Conservation (phyloP, 1,284 basidiomycete species). For the Trichosporon ovoides region DNA sequence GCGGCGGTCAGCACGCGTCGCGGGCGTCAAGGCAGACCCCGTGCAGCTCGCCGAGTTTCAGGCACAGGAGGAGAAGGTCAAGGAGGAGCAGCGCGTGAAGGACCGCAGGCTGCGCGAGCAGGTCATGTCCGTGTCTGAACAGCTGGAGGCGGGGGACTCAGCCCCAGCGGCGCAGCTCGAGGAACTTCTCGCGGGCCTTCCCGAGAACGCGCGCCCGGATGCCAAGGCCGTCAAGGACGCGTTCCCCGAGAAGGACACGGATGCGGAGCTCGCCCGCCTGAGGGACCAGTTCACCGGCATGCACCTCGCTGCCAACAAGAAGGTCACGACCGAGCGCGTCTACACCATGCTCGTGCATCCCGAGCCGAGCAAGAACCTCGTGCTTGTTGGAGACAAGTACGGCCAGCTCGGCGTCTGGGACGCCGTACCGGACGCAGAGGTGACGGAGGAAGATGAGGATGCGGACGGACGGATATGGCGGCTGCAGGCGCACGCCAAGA, state of each 20-base stretch:
- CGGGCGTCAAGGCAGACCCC: conserved; percentile 39
- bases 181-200: not conserved
- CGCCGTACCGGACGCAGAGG: not conserved
- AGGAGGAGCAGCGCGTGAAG: conserved; percentile 31
- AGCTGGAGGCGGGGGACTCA: conserved; percentile 33
- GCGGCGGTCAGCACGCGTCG: conserved; percentile 35
- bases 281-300: conserved; percentile 36
- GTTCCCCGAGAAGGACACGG: conserved; percentile 25
- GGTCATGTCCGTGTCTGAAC: conserved; percentile 35
- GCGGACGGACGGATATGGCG: conserved; percentile 45
- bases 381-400: conserved; percentile 51
- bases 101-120: conserved; percentile 34
- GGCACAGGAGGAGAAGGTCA: conserved; percentile 33
- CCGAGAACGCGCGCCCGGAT: not conserved
- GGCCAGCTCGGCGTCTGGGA: conserved; percentile 50
- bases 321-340: conserved; percentile 49
- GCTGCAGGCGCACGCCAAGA: conserved; percentile 47
- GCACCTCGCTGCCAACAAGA: conserved; percentile 39
- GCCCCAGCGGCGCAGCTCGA: conserved; percentile 22
- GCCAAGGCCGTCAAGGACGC: conserved; percentile 19
- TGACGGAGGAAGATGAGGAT: conserved; percentile 16
- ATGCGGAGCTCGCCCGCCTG: conserved; percentile 28
- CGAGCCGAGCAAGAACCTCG: conserved; percentile 45
- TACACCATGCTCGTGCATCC: conserved; percentile 52
- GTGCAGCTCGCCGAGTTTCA: conserved; percentile 28